Evolutionary conservation across 1,284 basidiomycete genomes (phyloP).

Genomic region (Cryptococcus sp.): DNA sequence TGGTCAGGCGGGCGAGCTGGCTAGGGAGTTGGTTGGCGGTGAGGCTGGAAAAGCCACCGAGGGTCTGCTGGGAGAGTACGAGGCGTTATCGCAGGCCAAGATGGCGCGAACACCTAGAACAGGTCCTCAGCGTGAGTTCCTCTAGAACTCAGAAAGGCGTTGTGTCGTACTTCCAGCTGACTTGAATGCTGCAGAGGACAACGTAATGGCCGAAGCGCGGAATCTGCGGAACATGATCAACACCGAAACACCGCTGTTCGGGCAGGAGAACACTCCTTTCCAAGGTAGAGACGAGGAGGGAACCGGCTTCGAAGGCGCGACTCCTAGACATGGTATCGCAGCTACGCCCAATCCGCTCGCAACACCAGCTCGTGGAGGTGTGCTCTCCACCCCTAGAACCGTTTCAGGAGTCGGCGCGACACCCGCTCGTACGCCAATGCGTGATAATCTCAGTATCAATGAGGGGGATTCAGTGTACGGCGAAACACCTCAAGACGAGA

Average conservation of each 20-base stretch:
- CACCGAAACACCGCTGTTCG: constrained; percentile 90
- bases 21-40: constrained; percentile 72
- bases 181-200: constrained; percentile 66
- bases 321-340: constrained; percentile 79
- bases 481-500: constrained; percentile 74
- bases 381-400: constrained; percentile 66
- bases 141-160: not conserved
- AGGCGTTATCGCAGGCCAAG: constrained; percentile 78
- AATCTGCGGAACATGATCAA: constrained; percentile 91
- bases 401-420: constrained; percentile 60
- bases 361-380: constrained; percentile 65
- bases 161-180: constrained; percentile 12
- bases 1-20: constrained; percentile 85
- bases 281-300: constrained; percentile 68
- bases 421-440: constrained; percentile 84
- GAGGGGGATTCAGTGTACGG: constrained; percentile 61
- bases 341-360: constrained; percentile 95
- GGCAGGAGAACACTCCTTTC: constrained; percentile 93
- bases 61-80: constrained; percentile 86
- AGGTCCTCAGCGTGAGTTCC: constrained; percentile 77
- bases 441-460: constrained; percentile 90
- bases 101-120: constrained; percentile 92
- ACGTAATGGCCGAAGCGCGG: constrained; percentile 88
- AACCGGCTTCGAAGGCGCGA: constrained; percentile 87
- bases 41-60: constrained; percentile 80